These are phyloP conservation scores for Podospora tetraspora DNA, from an alignment of 495 filamentous ascomycete species.

Conservation along the genomic window DNA sequence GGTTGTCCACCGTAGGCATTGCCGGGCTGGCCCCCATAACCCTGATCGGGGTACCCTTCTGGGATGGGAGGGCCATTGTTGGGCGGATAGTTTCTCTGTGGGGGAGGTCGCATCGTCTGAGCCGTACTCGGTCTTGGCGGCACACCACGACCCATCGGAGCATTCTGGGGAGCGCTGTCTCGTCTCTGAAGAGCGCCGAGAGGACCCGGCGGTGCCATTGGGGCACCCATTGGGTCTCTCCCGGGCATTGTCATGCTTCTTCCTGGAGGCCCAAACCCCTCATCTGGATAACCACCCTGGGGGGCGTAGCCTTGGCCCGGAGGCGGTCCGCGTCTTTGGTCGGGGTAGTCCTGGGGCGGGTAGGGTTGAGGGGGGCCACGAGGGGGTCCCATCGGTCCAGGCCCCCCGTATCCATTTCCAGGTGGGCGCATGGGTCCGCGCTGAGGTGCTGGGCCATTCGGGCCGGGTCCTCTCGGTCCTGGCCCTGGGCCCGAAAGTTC, in stretches of 20 bases:
- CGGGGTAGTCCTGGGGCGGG: slow-evolving; percentile 36
- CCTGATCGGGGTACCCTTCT: slow-evolving; percentile 23
- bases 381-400: slow-evolving; percentile 33
- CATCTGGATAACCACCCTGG: slow-evolving; percentile 30
- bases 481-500: slow-evolving; percentile 47
- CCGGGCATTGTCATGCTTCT: slow-evolving; percentile 52
- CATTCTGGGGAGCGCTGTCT: slow-evolving; percentile 42
- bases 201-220: slow-evolving; percentile 29
- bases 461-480: slow-evolving; percentile 22
- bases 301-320: slow-evolving; percentile 29
- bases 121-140: slow-evolving; percentile 44
- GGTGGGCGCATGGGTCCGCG: slow-evolving; percentile 32
- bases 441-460: slow-evolving; percentile 24
- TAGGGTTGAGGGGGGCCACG: slow-evolving; percentile 35
- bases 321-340: slow-evolving; percentile 38
- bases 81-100: slow-evolving; percentile 41
- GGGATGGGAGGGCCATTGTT: slow-evolving; percentile 36
- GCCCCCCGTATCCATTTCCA: slow-evolving; percentile 30
- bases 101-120: slow-evolving; percentile 42
- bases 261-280: slow-evolving; percentile 37
- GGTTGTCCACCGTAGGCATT: slow-evolving; percentile 23
- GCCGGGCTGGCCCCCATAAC: slow-evolving; percentile 19
- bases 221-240: slow-evolving; percentile 34
- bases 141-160: slow-evolving; percentile 38
- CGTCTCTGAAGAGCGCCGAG: slow-evolving; percentile 21